Evolutionary conservation across 352 stramenopile genomes (phyloP).

Genomic region (Phytophthora brassicae): DNA sequence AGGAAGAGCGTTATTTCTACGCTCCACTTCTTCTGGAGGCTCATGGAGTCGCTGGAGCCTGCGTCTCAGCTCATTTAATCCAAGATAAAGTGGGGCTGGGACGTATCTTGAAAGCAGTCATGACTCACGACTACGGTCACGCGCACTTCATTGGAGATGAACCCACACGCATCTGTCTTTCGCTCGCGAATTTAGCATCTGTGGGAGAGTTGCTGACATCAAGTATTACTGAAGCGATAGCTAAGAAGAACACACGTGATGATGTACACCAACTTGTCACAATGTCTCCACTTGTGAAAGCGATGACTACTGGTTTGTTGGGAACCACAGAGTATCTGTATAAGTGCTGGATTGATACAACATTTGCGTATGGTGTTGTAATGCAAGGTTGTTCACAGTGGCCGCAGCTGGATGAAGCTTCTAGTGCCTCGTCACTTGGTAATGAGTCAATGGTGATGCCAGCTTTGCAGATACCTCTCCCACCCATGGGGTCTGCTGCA

Average conservation of each 20-base stretch:
- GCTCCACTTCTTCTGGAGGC: constrained; percentile 71
- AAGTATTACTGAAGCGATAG: constrained; percentile 38
- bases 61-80: constrained; percentile 53
- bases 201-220: constrained; percentile 58
- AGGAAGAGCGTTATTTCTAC: constrained; percentile 45
- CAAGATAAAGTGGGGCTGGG: constrained; percentile 74
- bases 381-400: constrained; percentile 52
- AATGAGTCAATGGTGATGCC: constrained; percentile 29
- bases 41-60: constrained; percentile 56
- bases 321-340: constrained; percentile 39
- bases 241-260: constrained; percentile 27
- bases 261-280: constrained; percentile 22
- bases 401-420: constrained; percentile 20
- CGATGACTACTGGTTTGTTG: constrained; percentile 52
- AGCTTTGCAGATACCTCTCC: constrained; percentile 38
- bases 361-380: constrained; percentile 41
- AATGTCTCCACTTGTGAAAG: constrained; percentile 50
- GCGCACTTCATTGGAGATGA: constrained; percentile 65
- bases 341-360: constrained; percentile 59
- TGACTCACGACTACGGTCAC: constrained; percentile 64
- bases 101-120: constrained; percentile 63
- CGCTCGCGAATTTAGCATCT: constrained; percentile 63
- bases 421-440: constrained; percentile 8
- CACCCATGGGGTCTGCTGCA: constrained; percentile 5
- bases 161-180: constrained; percentile 48